Evolutionary conservation across 345 rosid genomes (phyloP).

Genomic region (Turritis glabra): DNA sequence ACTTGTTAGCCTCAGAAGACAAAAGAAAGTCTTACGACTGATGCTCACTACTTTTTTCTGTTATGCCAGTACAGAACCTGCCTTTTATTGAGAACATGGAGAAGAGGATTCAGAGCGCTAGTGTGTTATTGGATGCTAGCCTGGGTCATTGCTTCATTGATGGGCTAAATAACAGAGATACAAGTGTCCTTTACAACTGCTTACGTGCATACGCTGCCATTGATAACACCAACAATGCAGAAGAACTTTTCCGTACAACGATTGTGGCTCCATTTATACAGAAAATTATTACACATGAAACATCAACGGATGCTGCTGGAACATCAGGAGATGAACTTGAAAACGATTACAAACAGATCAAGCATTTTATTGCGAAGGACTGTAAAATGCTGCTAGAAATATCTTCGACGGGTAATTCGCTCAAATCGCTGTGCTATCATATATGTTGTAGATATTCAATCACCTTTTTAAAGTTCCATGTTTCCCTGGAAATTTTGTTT

Average conservation of each 20-base stretch:
- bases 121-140: slow-evolving; percentile 83
- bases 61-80: slow-evolving; percentile 96
- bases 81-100: slow-evolving; percentile 98
- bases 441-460: neutral
- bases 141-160: slow-evolving; percentile 94
- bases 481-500: neutral
- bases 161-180: slow-evolving; percentile 85
- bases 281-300: slow-evolving; percentile 64
- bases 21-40: slow-evolving; percentile 17
- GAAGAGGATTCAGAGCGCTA: slow-evolving; percentile 91
- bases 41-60: slow-evolving; percentile 55
- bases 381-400: slow-evolving; percentile 86
- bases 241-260: slow-evolving; percentile 80
- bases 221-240: slow-evolving; percentile 76
- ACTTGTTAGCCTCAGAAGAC: slow-evolving; percentile 13
- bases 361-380: slow-evolving; percentile 61
- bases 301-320: slow-evolving; percentile 48
- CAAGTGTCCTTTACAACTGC: slow-evolving; percentile 91
- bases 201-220: slow-evolving; percentile 95
- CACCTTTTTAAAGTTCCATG: neutral
- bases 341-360: slow-evolving; percentile 73
- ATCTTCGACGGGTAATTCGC: slow-evolving; percentile 69
- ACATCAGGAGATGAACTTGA: slow-evolving; percentile 73
- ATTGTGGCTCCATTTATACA: slow-evolving; percentile 72
- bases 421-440: neutral